Conservation (phyloP, 345 rosid species). For the Nasturtium officinale region DNA sequence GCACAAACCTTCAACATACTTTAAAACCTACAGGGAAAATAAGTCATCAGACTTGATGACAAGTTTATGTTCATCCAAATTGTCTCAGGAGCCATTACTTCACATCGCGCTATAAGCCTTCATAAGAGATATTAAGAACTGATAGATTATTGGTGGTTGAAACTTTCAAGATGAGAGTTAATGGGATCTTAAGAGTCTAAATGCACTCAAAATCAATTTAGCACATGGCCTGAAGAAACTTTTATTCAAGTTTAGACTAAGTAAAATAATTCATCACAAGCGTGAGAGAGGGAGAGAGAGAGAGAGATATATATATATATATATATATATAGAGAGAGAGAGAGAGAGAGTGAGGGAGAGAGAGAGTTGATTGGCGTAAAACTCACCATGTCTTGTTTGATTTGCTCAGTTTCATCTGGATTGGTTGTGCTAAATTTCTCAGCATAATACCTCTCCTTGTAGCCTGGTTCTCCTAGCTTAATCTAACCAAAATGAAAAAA, state of each 20-base stretch:
- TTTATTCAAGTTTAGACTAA: constrained; percentile 1
- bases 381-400: constrained; percentile 80
- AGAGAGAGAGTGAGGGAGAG: not conserved
- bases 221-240: constrained; percentile 11
- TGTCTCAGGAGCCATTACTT: not conserved
- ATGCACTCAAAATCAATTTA: not conserved
- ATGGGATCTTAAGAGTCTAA: not conserved
- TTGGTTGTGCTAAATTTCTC: constrained; percentile 75
- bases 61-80: constrained; percentile 12
- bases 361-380: not conserved
- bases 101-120: not conserved
- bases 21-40: constrained; percentile 68
- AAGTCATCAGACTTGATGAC: constrained; percentile 5
- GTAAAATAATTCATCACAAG: constrained; percentile 12
- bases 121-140: not conserved
- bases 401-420: constrained; percentile 60
- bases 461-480: constrained; percentile 94
- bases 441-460: constrained; percentile 87
- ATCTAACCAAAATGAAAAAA: constrained; percentile 49
- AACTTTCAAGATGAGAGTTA: constrained; percentile 14
- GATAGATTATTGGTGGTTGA: not conserved
- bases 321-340: no score
- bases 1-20: constrained; percentile 93
- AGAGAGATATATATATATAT: no score
- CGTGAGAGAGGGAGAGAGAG: not conserved